Evolutionary conservation across 441 rosid genomes (phyloP), one percentile per base, ranked within the genome.

Genomic region (Mallotus repandus): DNA sequence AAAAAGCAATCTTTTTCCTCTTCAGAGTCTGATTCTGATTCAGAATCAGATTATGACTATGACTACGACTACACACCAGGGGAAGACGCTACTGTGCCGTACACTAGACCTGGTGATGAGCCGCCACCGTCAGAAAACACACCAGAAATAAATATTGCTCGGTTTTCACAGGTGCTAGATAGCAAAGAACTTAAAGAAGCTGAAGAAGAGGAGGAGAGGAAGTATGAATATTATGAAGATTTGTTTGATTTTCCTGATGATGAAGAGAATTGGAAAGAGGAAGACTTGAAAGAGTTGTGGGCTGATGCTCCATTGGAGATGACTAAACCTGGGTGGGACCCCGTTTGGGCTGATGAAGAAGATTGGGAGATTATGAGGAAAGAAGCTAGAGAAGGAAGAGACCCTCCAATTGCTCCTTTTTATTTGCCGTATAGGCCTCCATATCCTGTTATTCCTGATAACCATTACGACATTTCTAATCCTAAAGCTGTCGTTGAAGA

Each of bases 251-350:
- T 94, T 70, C 98, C 97, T 0, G 77, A 77, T 41, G 98, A 94
- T 53, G 85, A 77, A 0, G 98, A 93, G 86, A 73, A 82, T 9
- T 94, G 98, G 97, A 85, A 63, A 79, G 98, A 94, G 74, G 84
- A 84, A 78, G 98, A 94, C 75, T 81, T 94, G 70, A 71, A 67
- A 76, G 98, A 94, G 88, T 62, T 87, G 7, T 94, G 98, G 97
- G 93, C 89, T 43, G 94, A 91, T 74, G 89, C 83, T 22, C 94
- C 97, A 0, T 6, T 85, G 75, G 84, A 70, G 62, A 65, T 82
- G 79, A 85, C 74, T 22, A 89, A 89, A 63, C 91, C 94, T 1
- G 96, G 98, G 13, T 94, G 98, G 94, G 97, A 94, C 79, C 97
- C 96, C 18, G 89, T 41, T 49, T 91, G 85, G 86, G 96, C 91